Conservation (phyloP, 768 basidiomycete genomes). For the Termitomyces sp. region DNA sequence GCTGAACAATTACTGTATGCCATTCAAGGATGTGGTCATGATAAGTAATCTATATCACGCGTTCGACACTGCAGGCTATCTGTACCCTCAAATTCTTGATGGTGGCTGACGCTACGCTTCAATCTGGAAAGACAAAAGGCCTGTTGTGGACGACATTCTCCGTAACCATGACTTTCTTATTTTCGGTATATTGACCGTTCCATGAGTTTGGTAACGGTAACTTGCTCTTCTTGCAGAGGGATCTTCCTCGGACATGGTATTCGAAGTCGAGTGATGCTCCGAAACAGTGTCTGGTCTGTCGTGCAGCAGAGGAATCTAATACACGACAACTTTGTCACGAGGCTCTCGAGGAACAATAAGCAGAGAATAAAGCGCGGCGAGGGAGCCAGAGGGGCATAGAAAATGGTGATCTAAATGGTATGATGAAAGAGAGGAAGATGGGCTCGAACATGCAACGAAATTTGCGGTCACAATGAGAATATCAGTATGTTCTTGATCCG, state of each 20-base stretch:
- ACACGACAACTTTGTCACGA: background rate
- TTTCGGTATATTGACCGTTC: background rate
- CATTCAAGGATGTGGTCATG: conserved; percentile 4
- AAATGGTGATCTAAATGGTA: background rate
- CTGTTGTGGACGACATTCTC: background rate
- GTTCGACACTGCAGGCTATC: conserved; percentile 1
- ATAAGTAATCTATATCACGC: conserved; percentile 1
- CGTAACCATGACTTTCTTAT: conserved; percentile 5
- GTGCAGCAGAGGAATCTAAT: background rate
- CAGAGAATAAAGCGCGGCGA: background rate
- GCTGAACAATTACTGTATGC: background rate
- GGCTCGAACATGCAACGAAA: background rate
- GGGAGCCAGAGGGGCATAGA: background rate
- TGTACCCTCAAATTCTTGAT: background rate
- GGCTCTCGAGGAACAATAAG: background rate
- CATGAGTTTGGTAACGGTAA: background rate
- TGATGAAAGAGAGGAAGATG: background rate
- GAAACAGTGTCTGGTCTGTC: conserved; percentile 3
- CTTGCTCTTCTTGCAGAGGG: background rate
- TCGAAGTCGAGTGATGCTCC: background rate
- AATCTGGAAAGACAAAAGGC: conserved; percentile 4
- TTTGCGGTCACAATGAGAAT: background rate
- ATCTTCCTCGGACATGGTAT: background rate
- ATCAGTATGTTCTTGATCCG: background rate
- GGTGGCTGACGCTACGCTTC: conserved; percentile 7